These are phyloP conservation scores for Spongospora subterranea DNA, from an alignment of 208 protist genomes.

Conservation along the genomic window DNA sequence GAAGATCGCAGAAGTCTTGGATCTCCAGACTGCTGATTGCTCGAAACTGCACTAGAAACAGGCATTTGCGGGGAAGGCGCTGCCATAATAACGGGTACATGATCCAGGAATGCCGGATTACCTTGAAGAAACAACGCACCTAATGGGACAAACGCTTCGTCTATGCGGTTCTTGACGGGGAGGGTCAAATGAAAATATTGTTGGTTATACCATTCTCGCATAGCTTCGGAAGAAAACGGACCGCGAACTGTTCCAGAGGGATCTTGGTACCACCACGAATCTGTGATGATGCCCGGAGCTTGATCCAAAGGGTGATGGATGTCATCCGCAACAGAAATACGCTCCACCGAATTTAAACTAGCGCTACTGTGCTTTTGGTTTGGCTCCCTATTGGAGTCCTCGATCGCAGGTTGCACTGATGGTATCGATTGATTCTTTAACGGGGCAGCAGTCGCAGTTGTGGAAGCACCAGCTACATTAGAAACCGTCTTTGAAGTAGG, in stretches of 20 bases:
- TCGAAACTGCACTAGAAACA: no score
- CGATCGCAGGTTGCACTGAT: no score
- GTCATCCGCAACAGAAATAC: no score
- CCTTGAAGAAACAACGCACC: constrained; percentile 56
- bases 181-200: constrained; percentile 47
- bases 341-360: no score
- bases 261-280: constrained; percentile 61
- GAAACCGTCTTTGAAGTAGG: not conserved
- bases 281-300: not conserved
- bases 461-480: not conserved
- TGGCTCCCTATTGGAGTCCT: no score
- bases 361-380: no score
- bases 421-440: no score
- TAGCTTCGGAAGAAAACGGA: constrained; percentile 9
- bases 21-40: not conserved
- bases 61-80: not conserved
- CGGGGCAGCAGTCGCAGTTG: not conserved
- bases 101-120: constrained; percentile 58
- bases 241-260: constrained; percentile 15
- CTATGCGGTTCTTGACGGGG: not conserved
- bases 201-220: constrained; percentile 53
- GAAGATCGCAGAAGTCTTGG: not conserved
- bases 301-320: no score
- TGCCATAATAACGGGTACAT: constrained; percentile 55
- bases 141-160: constrained; percentile 34